Evolutionary conservation across 805 yeast genomes (phyloP).

Genomic region (Yarrowia sp.): DNA sequence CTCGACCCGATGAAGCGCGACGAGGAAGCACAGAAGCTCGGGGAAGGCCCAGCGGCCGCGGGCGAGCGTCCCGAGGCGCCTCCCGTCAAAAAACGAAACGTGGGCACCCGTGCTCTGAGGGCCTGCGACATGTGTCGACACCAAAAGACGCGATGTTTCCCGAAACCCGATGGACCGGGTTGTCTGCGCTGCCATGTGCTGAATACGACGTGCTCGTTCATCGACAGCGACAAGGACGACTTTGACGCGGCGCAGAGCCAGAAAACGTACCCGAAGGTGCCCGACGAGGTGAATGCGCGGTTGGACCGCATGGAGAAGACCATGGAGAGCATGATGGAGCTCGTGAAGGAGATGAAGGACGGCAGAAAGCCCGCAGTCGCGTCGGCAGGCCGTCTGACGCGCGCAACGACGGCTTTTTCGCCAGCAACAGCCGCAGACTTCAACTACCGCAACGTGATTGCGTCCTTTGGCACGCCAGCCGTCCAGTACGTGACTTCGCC

Average conservation of each 20-base stretch:
- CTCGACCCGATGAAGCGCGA: background rate
- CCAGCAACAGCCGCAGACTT: background rate
- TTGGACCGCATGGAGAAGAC: conserved; percentile 31
- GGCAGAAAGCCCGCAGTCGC: background rate
- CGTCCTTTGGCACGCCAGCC: conserved; percentile 42
- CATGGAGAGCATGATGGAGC: conserved; percentile 23
- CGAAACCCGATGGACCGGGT: conserved; percentile 45
- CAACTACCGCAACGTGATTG: conserved; percentile 24
- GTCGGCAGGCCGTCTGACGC: background rate
- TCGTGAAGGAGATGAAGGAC: conserved; percentile 17
- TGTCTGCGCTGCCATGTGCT: conserved; percentile 61
- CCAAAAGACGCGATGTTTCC: conserved; percentile 62
- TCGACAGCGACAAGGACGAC: conserved; percentile 30
- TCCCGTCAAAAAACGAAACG: conserved; percentile 21
- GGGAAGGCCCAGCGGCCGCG: background rate
- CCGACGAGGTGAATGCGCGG: conserved; percentile 32
- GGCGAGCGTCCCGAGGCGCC: background rate
- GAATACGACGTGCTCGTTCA: conserved; percentile 53
- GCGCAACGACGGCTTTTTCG: background rate
- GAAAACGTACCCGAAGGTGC: conserved; percentile 26
- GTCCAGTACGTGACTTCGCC: conserved; percentile 47
- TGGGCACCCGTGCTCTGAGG: conserved; percentile 43
- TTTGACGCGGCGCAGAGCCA: conserved; percentile 12
- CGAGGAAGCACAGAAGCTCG: background rate
- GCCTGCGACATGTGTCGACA: conserved; percentile 58